Base-by-base conservation (phyloP, 2,329 filamentous ascomycete species). In the Colletotrichum endophyticum region DNA sequence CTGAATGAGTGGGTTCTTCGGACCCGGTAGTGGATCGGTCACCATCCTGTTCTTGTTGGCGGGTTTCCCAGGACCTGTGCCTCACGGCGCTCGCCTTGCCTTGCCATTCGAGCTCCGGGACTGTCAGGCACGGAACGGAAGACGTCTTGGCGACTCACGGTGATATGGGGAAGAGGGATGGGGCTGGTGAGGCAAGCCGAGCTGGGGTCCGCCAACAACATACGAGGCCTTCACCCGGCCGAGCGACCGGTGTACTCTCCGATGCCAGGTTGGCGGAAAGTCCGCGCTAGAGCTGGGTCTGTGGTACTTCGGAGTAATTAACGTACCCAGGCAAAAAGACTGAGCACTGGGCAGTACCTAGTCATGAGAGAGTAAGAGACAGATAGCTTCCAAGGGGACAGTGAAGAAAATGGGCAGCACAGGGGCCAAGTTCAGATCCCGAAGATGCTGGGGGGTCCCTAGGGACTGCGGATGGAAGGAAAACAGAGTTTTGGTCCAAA, bases 401-500 rank as follows among this genome's bases (percentile, higher is more conserved):
- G 16, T 70, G 56, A 62, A 53, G 44, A 53, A 13, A 70, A 70
- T 36, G n/a, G 57, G 16, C 13, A 16, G 39, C 30, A 70, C 30
- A 63, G 64, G 71, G 44, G 68, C 63, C 69, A 61, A 44, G 30
- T 76, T 76, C 74, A 76, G 64, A 76, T 76, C 74, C 70, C 74
- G 70, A 76, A 30, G 64, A 36, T 70, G 70, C 64, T 61, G 22
- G 70, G 73, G 39, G 32, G 13, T 15, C 34, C 70, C 70, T 27
- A 15, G 59, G 57, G 34, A 28, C 62, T 56, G 53, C 30, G 62
- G 53, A 28, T 49, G 36, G 36, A 56, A 49, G 44, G 70, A 59
- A 76, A 76, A 76, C 73, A 77, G 68, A 77, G 73, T 77, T 77
- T 68, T 30, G 53, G 32, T 70, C 49, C 73, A 72, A 77, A 77